Base-by-base conservation (phyloP, 139 green algal genomes). In the Chlamydomonas sphaeroides region DNA sequence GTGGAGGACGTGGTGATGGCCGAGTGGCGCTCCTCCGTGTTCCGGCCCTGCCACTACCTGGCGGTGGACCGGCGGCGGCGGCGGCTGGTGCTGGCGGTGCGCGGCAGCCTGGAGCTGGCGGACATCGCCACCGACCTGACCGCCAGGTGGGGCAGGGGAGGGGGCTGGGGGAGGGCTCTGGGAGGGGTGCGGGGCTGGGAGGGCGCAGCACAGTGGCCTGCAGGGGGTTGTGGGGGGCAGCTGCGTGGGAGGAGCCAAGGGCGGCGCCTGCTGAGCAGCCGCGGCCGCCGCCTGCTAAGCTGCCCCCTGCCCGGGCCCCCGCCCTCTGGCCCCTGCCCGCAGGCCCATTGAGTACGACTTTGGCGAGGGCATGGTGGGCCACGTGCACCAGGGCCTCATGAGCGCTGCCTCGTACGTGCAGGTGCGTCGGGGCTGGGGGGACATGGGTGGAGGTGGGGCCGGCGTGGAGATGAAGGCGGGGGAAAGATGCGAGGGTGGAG, bases 81-180 rank as follows among this genome's bases (percentile, higher is more conserved):
- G 69, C 77, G 81, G 5, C 48, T 89, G 66, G 87, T 92, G 77
- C 73, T 88, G 65, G 79, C 66, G 5, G 61, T 92, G 0, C 67
- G 86, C 0, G 86, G 86, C 45, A 88, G 76, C 72, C 39, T 92
- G 66, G 89, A 91, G 84, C 83, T 92, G 68, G 78, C 86, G 2
- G 90, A 92, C 81, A 89, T 92, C 26, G 83, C 85, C 33, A 93
- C 90, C 2, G 90, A 93, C 86, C 71, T 93, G 3, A 87, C 89
- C 26, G 89, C 89, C 30, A 66, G 76, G 76, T 74, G 33, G 41
- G 28, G 18, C 17, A 5, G n/a, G 18, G n/a, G n/a, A 25, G 18
- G 62, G 11, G 62, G n/a, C 6, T 14, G 32, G n/a, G 21, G 32
- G 62, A 68, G n/a, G 53, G 5, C 21, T 62, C 20, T 62, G 53